Base-by-base conservation (phyloP, 75 land plant genomes). In the Adiantum capillusveneris region DNA sequence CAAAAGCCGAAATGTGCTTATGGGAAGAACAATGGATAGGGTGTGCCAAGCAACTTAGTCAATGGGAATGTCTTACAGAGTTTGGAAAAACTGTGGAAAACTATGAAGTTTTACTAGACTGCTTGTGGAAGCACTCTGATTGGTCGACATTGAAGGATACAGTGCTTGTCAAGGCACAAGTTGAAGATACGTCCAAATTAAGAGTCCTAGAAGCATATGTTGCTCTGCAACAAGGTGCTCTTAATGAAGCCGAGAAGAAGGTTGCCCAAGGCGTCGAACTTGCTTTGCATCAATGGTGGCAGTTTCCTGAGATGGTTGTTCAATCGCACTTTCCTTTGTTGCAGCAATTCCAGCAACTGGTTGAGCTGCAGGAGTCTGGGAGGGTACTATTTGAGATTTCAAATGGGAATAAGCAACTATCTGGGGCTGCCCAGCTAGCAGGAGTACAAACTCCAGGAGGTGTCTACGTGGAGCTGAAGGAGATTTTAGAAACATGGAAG, bases 1-100 rank as follows among this genome's bases (percentile, higher is more conserved):
- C 99, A 2, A 95, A 95, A 58, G 88, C 99, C 53, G 99, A 95
- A 66, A 91, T 95, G 97, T 95, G 97, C 72, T 84, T 95, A 37
- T 95, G 99, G 99, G 99, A 95, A 64, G 99, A 95, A 44, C 99
- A 95, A 55, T 95, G 97, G 97, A 78, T 95, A 29, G 69, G 75
- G 29, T 95, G 97, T 80, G 92, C 99, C 31, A 71, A 59, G 28
- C 90, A 95, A 58, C 77, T 95, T 43, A 87, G 84, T 60, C 99
- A 95, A 60, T 95, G 99, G 99, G 99, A 95, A 43, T 81, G 77
- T 21, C 73, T 95, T 30, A 76, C 72, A 34, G 99, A 95, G 31
- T 95, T 86, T 80, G 99, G 88, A 18, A 92, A 83, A 65, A 78
- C 61, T 58, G 75, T 90, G 31, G 99, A 95, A 7, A 95, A 95